Evolutionary conservation across 768 basidiomycete genomes (phyloP).

Genomic region (Strobilomyces confusus): DNA sequence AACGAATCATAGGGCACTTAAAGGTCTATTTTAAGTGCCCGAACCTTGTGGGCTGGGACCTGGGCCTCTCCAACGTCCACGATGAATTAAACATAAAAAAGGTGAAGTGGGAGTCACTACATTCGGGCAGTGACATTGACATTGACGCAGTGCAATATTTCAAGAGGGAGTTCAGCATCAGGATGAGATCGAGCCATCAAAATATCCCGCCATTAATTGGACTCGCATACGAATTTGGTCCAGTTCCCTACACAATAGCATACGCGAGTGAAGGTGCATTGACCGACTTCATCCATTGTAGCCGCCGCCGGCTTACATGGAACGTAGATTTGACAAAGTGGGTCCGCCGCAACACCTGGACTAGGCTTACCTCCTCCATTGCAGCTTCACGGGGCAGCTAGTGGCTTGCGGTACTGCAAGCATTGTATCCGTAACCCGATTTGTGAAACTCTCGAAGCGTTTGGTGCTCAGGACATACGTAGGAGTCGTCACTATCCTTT

Average conservation of each 20-base stretch:
- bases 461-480: conserved; percentile 6
- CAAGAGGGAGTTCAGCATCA: conserved; percentile 3
- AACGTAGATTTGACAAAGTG: conserved; percentile 4
- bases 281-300: conserved; percentile 6
- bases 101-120: not conserved
- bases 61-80: too few species aligned
- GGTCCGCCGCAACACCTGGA: not conserved
- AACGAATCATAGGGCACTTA: conserved; percentile 5
- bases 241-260: conserved; percentile 9
- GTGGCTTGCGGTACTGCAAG: conserved; percentile 12
- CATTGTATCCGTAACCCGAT: not conserved
- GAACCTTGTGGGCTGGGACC: too few species aligned
- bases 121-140: not conserved
- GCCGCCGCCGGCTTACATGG: not conserved
- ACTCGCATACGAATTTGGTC: conserved; percentile 8
- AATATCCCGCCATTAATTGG: conserved; percentile 14
- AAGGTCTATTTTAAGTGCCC: conserved; percentile 14
- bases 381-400: conserved; percentile 11
- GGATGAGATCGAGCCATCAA: conserved; percentile 4
- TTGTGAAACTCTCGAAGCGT: not conserved
- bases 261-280: conserved; percentile 12
- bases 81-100: not conserved
- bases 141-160: conserved; percentile 2
- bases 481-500: conserved; percentile 6
- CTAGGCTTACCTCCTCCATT: not conserved